Evolutionary conservation across 805 yeast species (phyloP).

Genomic region (Wickerhamomyces mucosus): DNA sequence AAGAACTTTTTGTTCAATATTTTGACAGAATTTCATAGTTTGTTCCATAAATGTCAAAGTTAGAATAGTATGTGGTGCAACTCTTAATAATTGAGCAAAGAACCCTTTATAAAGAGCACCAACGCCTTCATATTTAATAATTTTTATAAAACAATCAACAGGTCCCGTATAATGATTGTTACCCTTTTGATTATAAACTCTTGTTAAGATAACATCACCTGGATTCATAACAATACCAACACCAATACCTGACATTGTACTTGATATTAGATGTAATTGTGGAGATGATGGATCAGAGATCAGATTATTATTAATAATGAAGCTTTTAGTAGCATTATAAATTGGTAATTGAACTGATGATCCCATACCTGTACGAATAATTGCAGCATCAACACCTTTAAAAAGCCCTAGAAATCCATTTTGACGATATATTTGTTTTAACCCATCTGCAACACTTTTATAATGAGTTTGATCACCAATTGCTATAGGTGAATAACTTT

Average conservation of each 20-base stretch:
- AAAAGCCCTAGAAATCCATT: conserved; percentile 76
- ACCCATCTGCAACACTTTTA: conserved; percentile 57
- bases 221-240: conserved; percentile 96
- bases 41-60: conserved; percentile 94
- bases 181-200: conserved; percentile 93
- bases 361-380: conserved; percentile 90
- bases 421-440: conserved; percentile 44
- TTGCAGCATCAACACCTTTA: conserved; percentile 92
- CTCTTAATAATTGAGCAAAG: conserved; percentile 82
- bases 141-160: conserved; percentile 79
- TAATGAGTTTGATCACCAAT: conserved; percentile 94
- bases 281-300: conserved; percentile 46
- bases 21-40: conserved; percentile 55
- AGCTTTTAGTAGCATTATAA: conserved; percentile 67
- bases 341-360: conserved; percentile 93
- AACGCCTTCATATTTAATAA: conserved; percentile 76
- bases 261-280: conserved; percentile 59
- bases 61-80: conserved; percentile 90
- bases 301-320: conserved; percentile 42
- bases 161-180: conserved; percentile 71
- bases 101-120: conserved; percentile 90
- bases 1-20: conserved; percentile 20
- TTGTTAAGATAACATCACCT: conserved; percentile 89
- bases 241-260: conserved; percentile 79
- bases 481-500: conserved; percentile 68